phyloP scores from a whole-genome alignment of 345 rosid species.

The Salix arbutifolia region DNA sequence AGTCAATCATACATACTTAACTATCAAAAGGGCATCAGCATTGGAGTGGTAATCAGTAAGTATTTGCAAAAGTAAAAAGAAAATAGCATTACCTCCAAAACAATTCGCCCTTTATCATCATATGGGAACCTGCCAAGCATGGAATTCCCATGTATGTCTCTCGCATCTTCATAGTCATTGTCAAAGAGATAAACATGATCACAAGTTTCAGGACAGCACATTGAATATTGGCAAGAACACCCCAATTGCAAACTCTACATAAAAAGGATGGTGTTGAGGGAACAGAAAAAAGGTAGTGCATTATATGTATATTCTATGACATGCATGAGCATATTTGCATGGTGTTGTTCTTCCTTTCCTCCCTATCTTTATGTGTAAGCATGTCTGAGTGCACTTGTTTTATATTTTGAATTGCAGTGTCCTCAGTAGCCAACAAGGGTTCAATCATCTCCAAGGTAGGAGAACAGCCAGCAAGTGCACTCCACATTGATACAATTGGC shows the following conservation, averaged over 20 bases:
- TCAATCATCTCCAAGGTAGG: not conserved
- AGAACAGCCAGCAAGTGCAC: not conserved
- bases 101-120: slow-evolving; percentile 66
- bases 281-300: not conserved
- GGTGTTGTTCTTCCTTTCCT: not conserved
- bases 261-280: not conserved
- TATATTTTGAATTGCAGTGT: not conserved
- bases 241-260: slow-evolving; percentile 67
- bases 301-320: not conserved
- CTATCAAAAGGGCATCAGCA: not conserved
- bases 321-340: slow-evolving; percentile 1
- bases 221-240: slow-evolving; percentile 58
- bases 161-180: slow-evolving; percentile 88
- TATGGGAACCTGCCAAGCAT: slow-evolving; percentile 80
- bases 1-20: not conserved
- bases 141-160: slow-evolving; percentile 71
- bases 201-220: slow-evolving; percentile 68
- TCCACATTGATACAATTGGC: not conserved
- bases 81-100: slow-evolving; percentile 62
- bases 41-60: not conserved
- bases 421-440: not conserved
- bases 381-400: not conserved
- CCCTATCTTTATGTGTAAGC: not conserved
- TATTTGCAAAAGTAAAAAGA: not conserved
- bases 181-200: slow-evolving; percentile 92